phyloP scores from a whole-genome alignment of 495 filamentous ascomycete species.

The Sordaria brevicollis region DNA sequence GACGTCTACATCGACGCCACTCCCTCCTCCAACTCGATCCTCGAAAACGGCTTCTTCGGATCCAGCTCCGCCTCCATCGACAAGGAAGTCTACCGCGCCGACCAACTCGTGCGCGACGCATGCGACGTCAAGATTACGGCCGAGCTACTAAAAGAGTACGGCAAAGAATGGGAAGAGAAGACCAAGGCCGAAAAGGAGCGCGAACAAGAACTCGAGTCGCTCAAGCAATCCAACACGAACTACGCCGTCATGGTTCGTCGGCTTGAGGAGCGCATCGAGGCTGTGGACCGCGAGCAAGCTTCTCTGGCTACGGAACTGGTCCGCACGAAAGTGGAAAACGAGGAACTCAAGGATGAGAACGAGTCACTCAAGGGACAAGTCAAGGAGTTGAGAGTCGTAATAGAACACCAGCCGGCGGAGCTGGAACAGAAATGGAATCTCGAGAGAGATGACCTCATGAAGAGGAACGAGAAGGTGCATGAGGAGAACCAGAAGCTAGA shows the following conservation, averaged over 20 bases:
- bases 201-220: constrained; percentile 68
- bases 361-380: constrained; percentile 78
- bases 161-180: constrained; percentile 85
- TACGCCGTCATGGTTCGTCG: constrained; percentile 63
- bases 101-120: constrained; percentile 86
- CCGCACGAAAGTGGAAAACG: constrained; percentile 84
- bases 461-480: constrained; percentile 86
- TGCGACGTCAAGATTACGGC: constrained; percentile 79
- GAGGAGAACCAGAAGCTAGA: constrained; percentile 84
- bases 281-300: constrained; percentile 88
- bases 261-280: constrained; percentile 80
- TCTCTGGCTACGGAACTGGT: constrained; percentile 85
- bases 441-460: constrained; percentile 89
- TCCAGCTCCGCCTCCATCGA: constrained; percentile 72
- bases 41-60: constrained; percentile 97
- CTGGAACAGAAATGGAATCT: constrained; percentile 71
- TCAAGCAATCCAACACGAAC: constrained; percentile 52
- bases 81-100: constrained; percentile 91
- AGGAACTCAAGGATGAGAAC: constrained; percentile 76
- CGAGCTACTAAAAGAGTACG: constrained; percentile 69
- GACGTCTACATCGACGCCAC: constrained; percentile 94
- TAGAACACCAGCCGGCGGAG: constrained; percentile 81
- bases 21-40: constrained; percentile 73
- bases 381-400: constrained; percentile 66
- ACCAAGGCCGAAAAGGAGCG: constrained; percentile 64